Base-by-base conservation (phyloP, 306 rosid genomes). In the Macrotyloma uniflorum region DNA sequence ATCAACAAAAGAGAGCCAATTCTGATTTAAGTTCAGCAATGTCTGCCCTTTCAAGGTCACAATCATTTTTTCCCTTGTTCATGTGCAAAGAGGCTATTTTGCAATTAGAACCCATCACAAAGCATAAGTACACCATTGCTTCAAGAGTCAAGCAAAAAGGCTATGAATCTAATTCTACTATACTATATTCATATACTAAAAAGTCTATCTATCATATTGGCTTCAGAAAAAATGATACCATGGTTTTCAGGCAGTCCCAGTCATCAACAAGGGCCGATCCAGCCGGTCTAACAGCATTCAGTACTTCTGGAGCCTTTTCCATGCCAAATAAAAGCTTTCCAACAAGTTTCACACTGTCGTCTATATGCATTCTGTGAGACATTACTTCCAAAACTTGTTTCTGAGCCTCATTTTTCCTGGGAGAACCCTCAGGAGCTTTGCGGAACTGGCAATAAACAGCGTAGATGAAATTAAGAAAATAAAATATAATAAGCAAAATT, bases 311-410 rank as follows among this genome's bases (percentile, higher is more conserved):
- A 86, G 94, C 93, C 84, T 93, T 89, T 42, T 85, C 88, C 47
- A 91, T 85, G 74, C 98, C 99, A 65, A 93, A 93, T 68, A 96
- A 82, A 67, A 96, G 91, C 81, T 87, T 90, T 19, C 97, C 97
- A 23, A 90, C 57, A 68, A 93, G 91, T 82, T 90, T 74, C 78
- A 93, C 79, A 18, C 93, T 91, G 79, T 89, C 76, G 78, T 96
- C 99, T 42, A 96, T 7, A 81, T 96, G 97, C 88, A 80, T 81
- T 83, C 99, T 90, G 67, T 91, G 97, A 62, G 97, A 81, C 97
- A 96, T 93, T 68, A 86, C 96, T 81, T 91, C 99, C 79, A 96
- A 11, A 84, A 93, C 82, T 76, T 96, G 88, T 84, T 86, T 93
- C 87, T 90, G 93, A 51, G 98, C 97, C 84, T 72, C 84, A 64